Base-by-base conservation (phyloP, 1,139 yeast genomes). In the Wickerhamomyces sp. region DNA sequence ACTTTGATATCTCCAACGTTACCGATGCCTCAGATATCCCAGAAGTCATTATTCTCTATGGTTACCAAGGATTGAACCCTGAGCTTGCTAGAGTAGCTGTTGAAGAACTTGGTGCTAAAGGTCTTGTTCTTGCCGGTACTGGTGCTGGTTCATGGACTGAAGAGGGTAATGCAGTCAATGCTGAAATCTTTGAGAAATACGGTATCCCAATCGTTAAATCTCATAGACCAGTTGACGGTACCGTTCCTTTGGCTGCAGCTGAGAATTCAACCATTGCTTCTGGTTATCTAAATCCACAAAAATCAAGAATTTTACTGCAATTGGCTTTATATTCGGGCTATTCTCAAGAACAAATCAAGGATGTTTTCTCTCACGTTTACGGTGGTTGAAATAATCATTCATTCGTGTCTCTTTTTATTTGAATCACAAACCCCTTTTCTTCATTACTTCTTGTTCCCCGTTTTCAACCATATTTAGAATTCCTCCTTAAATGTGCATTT, bases 281-380 rank as follows among this genome's bases (percentile, higher is more conserved):
- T 38, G 81, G 81, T 1, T 71, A 70, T 46, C 60, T 75, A 41
- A 75, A 74, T 47, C 80, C 80, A 12, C 78, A 70, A 46, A 75
- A 75, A 55, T 60, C 75, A 11, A 59, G 79, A 47, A 67, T 75
- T 28, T 56, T 73, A 35, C 56, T 74, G 26, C 79, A 74, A 48
- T 62, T 79, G 42, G 75, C 84, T 49, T 59, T 79, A 32, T 58
- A 66, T 38, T 63, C 65, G 26, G 62, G 64, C 2, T 66, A 68
- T 51, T 52, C 61, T 26, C 48, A 67, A 6, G 48, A 49, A 2
- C 66, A 66, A 39, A 74, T 72, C 16, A 71, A 62, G 42, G 51
- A 55, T n/a, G 66, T 67, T 4, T 78, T 78, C 45, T 55, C 58
- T 14, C 75, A 72, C 49, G 69, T 64, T 11, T 62, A 61, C 40